Conservation (phyloP, 768 basidiomycete species). For the Suillus brevipes region DNA sequence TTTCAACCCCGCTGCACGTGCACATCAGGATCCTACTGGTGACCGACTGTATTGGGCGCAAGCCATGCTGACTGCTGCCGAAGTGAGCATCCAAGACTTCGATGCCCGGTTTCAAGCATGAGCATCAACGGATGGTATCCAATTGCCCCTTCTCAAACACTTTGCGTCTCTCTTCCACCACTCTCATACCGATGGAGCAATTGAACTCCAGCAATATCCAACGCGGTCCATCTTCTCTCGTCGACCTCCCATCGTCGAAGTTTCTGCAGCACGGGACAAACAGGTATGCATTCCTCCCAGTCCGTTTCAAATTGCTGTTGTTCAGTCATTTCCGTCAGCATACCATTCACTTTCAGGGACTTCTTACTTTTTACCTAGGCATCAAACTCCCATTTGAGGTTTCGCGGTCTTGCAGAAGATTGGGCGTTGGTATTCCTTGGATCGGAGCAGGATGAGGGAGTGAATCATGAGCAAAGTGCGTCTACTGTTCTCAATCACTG, state of each 20-base stretch:
- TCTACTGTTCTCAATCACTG: background rate
- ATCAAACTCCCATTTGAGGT: slow-evolving; percentile 81
- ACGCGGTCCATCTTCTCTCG: too few species aligned
- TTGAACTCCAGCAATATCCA: too few species aligned
- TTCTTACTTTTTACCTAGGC: slow-evolving; percentile 82
- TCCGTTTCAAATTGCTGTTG: too few species aligned
- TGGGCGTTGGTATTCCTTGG: too few species aligned
- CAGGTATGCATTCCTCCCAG: too few species aligned
- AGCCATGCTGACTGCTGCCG: slow-evolving; percentile 82
- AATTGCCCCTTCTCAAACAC: too few species aligned
- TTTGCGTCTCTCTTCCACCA: too few species aligned
- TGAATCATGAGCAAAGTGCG: slow-evolving; percentile 22
- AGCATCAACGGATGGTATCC: slow-evolving; percentile 80
- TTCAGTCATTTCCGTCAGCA: slow-evolving; percentile 21
- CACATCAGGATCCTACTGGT: slow-evolving; percentile 51
- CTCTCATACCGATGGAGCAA: too few species aligned
- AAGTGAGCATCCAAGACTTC: slow-evolving; percentile 86
- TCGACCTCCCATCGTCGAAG: too few species aligned
- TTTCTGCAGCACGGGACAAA: too few species aligned
- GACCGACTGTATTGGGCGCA: slow-evolving; percentile 83
- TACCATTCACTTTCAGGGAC: slow-evolving; percentile 67
- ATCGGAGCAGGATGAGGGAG: too few species aligned
- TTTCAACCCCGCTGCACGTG: slow-evolving; percentile 63
- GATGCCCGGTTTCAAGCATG: slow-evolving; percentile 73
- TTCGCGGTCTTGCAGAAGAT: slow-evolving; percentile 12